These are phyloP conservation scores for Gossypium australe DNA, from an alignment of 345 rosid genomes.

Conservation along the genomic window DNA sequence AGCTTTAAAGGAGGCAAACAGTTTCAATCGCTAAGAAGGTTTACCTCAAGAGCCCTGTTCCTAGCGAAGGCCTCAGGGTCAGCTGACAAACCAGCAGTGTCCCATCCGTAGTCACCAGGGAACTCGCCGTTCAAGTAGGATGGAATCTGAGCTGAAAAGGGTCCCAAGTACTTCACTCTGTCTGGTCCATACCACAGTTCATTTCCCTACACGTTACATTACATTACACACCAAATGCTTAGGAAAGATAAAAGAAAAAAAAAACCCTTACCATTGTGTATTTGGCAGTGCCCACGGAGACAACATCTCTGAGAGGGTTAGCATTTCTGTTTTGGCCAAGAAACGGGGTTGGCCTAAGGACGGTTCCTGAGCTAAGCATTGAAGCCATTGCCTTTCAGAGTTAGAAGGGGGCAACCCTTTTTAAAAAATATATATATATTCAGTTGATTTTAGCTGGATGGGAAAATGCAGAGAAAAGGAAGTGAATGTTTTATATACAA, in stretches of 20 bases:
- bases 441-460: conserved; percentile 4
- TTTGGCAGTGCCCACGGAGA: conserved; percentile 55
- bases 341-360: conserved; percentile 55
- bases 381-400: conserved; percentile 36
- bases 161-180: conserved; percentile 94
- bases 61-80: conserved; percentile 94
- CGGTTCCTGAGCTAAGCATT: conserved; percentile 60
- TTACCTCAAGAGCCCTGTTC: conserved; percentile 96
- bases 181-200: conserved; percentile 96
- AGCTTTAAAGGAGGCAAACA: neutral
- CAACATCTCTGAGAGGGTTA: conserved; percentile 67
- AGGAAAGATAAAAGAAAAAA: neutral
- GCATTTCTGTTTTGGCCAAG: conserved; percentile 60
- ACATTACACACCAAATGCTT: neutral
- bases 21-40: neutral
- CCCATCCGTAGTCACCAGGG: conserved; percentile 98
- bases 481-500: too few relatives aligned
- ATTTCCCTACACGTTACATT: conserved; percentile 41
- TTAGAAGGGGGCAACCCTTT: neutral
- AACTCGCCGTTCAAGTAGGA: conserved; percentile 87
- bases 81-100: conserved; percentile 91
- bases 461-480: conserved; percentile 11
- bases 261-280: conserved; percentile 57
- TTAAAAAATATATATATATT: too few relatives aligned
- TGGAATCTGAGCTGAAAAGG: conserved; percentile 94